Percentiles rank a stretch among this genome's conserved stretches.
These are phyloP conservation scores for Alternaria gaisen DNA, from an alignment of 2,329 filamentous ascomycete species.

Conservation along the genomic window DNA sequence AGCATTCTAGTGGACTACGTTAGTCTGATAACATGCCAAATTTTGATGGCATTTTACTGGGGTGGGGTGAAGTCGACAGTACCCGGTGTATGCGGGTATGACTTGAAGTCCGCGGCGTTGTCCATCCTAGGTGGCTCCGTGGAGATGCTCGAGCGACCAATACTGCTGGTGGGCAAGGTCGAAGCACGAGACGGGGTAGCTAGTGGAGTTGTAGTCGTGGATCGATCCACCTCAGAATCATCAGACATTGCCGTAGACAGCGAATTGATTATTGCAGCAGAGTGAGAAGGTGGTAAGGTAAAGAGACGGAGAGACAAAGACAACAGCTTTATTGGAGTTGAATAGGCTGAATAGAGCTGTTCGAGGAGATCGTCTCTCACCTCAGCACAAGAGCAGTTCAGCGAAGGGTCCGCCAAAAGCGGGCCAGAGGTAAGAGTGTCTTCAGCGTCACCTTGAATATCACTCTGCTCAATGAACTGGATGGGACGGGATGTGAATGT, in stretches of 20 bases:
- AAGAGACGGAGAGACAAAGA: background rate
- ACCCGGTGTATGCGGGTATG: background rate
- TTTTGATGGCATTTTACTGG: constrained; percentile 1
- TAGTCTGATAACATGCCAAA: background rate
- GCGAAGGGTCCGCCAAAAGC: background rate
- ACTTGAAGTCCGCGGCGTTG: background rate
- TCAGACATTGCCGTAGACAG: background rate
- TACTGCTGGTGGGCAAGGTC: background rate
- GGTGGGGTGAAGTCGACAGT: background rate
- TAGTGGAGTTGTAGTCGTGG: background rate
- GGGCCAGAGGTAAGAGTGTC: background rate
- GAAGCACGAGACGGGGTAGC: constrained; percentile 2
- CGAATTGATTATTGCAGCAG: background rate
- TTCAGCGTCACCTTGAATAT: background rate
- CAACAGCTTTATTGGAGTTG: background rate
- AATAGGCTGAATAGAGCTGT: background rate
- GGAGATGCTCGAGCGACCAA: background rate
- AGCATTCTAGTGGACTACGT: background rate
- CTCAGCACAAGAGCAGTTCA: background rate
- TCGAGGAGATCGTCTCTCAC: background rate
- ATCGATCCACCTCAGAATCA: background rate
- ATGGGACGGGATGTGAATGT: background rate
- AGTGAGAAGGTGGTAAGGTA: background rate
- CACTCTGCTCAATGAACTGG: background rate
- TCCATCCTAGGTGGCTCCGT: background rate